phyloP scores from a whole-genome alignment of 2,329 filamentous ascomycete genomes.

The Cercospora janseana region DNA sequence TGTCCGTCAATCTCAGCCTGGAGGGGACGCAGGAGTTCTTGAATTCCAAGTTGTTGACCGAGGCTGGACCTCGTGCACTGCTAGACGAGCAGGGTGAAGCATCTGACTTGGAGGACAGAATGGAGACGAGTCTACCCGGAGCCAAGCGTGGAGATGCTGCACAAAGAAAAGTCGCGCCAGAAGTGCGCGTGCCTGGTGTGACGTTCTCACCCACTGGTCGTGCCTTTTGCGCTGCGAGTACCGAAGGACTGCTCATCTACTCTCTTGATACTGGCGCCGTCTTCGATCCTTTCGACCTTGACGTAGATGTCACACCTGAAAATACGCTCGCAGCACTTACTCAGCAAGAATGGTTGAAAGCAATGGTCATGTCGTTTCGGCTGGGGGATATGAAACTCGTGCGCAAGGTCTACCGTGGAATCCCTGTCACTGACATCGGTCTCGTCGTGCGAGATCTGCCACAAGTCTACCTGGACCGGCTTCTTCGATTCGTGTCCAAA shows the following conservation, averaged over 20 bases:
- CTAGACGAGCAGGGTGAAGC: constrained; percentile 85
- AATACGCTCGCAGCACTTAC: constrained; percentile 66
- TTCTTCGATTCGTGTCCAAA: constrained; percentile 82
- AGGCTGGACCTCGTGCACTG: constrained; percentile 80
- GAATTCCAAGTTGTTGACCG: constrained; percentile 87
- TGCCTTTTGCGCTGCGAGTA: constrained; percentile 90
- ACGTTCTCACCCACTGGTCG: constrained; percentile 86
- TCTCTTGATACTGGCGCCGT: constrained; percentile 78
- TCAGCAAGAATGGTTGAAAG: constrained; percentile 81
- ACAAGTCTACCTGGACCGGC: constrained; percentile 76
- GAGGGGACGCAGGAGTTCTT: constrained; percentile 96
- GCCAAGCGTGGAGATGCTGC: constrained; percentile 85
- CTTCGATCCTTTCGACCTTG: constrained; percentile 95
- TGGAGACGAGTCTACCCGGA: constrained; percentile 77
- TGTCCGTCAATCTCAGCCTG: constrained; percentile 91
- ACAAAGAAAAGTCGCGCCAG: constrained; percentile 69
- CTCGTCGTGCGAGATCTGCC: constrained; percentile 79
- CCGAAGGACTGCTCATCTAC: constrained; percentile 91
- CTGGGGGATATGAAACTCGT: constrained; percentile 83
- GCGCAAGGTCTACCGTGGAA: constrained; percentile 78
- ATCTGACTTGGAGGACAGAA: constrained; percentile 81
- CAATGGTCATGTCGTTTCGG: constrained; percentile 94
- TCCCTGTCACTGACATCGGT: constrained; percentile 70
- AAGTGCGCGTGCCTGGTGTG: constrained; percentile 80
- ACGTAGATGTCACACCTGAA: constrained; percentile 87